Base-by-base conservation (phyloP, 768 basidiomycete species). In the Suillus bovinus region DNA sequence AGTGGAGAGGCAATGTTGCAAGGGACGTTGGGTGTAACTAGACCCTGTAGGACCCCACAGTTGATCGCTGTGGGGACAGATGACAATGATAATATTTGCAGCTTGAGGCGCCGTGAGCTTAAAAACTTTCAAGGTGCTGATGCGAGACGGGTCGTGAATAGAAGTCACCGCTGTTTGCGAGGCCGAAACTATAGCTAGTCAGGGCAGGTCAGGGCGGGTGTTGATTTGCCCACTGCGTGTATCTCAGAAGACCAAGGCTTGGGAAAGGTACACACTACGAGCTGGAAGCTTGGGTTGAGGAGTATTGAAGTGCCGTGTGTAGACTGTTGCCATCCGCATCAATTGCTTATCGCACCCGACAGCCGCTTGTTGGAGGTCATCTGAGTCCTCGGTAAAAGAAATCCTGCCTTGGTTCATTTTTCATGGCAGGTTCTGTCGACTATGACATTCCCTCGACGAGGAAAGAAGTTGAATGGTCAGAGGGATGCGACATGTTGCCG, bases 341-440 rank as follows among this genome's bases (percentile, higher is more conserved):
- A 56, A 56, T 29, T 54, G 53, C 55, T 56, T 56, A 56, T 56
- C 55, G 38, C 55, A 55, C 24, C 54, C 54, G 54, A 55, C 36
- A 54, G 20, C 20, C 33, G 33, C 53, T 55, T 24, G 34, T 55
- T 22, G 7, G 31, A 34, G 33, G 33, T 22, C n/a, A 50, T 38
- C 36, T 55, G 34, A n/a, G 3, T 27, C 36, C 55, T 56, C 55
- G 38, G 55, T 27, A 20, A 39, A 56, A 0, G 5, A 41, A 20
- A 39, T 61, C 59, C 60, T 42, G 16, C 10, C 7, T 61, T 58
- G 24, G 55, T 13, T 61, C 11, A 10, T 29, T 59, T 17, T 54
- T 41, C 11, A 17, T 61, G 55, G 56, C 38, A 61, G 60, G 53
- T 57, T 61, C 60, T 61, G 60, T 61, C 55, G 47, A 42, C 34